Conservation (phyloP, 345 rosid genomes). For the Lepidium africanum region DNA sequence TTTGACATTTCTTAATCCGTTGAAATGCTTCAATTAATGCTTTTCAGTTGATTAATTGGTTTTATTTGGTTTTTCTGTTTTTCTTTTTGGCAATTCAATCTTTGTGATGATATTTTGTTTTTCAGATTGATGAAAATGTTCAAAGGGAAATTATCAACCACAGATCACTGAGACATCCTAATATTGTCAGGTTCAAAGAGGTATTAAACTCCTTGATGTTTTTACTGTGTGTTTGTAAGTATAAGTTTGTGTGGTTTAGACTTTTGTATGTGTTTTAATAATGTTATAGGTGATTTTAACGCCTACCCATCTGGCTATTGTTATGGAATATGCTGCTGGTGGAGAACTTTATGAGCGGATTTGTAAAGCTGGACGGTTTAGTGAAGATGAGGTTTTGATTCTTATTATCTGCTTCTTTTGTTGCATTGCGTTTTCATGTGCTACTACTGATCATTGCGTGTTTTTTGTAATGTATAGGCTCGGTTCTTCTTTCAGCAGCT, state of each 20-base stretch:
- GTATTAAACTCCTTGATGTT: constrained; percentile 3
- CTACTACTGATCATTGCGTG: constrained; percentile 1
- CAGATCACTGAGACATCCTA: constrained; percentile 65
- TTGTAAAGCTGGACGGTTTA: constrained; percentile 77
- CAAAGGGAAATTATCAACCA: constrained; percentile 71
- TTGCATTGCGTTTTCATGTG: not conserved
- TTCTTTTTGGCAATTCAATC: not conserved
- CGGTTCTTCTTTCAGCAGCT: constrained; percentile 98
- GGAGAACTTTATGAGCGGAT: constrained; percentile 93
- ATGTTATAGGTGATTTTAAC: constrained; percentile 67
- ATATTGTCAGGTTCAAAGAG: constrained; percentile 67
- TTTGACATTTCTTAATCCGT: not conserved
- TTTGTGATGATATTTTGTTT: not conserved
- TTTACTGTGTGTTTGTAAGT: not conserved
- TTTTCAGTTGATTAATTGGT: not conserved
- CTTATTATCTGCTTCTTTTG: not conserved
- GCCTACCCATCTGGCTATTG: constrained; percentile 91
- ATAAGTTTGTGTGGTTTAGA: not conserved
- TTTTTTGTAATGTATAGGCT: constrained; percentile 39
- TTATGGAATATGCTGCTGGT: constrained; percentile 94
- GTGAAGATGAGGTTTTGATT: constrained; percentile 74
- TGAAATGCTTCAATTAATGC: not conserved
- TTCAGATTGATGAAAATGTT: constrained; percentile 69
- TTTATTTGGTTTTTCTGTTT: not conserved
- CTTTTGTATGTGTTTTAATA: not conserved